Percentiles rank a stretch among this genome's conserved stretches.
These are phyloP conservation scores for Solanum stenotomum DNA, from an alignment of 257 asterid genomes.

Conservation along the genomic window DNA sequence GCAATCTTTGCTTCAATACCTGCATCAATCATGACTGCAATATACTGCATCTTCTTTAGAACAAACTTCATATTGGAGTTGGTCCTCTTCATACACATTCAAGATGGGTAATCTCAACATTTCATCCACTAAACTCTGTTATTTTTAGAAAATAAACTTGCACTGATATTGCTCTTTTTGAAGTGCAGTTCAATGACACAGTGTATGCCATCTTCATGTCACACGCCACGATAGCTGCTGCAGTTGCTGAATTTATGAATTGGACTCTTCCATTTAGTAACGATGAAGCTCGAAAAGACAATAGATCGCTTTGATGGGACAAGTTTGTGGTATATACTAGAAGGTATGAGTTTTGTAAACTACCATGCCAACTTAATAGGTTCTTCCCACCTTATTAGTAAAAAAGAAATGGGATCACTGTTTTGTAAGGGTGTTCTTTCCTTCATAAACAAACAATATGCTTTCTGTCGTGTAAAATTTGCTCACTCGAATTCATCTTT, in stretches of 20 bases:
- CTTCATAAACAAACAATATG: neutral
- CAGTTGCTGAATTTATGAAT: slow-evolving; percentile 20
- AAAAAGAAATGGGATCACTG: neutral
- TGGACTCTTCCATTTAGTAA: slow-evolving; percentile 26
- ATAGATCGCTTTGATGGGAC: slow-evolving; percentile 56
- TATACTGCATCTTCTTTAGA: slow-evolving; percentile 20
- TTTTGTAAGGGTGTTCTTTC: neutral
- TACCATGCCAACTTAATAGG: slow-evolving; percentile 49
- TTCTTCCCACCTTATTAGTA: neutral
- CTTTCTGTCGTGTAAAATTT: no score
- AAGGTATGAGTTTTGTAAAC: slow-evolving; percentile 44
- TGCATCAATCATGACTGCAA: slow-evolving; percentile 50
- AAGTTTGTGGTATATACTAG: slow-evolving; percentile 40
- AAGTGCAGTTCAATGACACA: slow-evolving; percentile 40
- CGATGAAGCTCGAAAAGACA: slow-evolving; percentile 25
- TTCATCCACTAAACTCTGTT: neutral
- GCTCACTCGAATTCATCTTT: no score
- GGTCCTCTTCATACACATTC: slow-evolving; percentile 39
- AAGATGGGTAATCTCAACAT: slow-evolving; percentile 32
- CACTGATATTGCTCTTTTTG: neutral
- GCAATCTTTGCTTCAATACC: slow-evolving; percentile 71
- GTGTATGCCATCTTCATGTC: slow-evolving; percentile 34
- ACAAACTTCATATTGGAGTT: slow-evolving; percentile 39
- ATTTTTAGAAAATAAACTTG: neutral
- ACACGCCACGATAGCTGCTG: slow-evolving; percentile 41